Percentiles rank a stretch among this genome's conserved stretches.
Conservation (phyloP, 805 yeast genomes). For the Pichia cephalocereana region DNA sequence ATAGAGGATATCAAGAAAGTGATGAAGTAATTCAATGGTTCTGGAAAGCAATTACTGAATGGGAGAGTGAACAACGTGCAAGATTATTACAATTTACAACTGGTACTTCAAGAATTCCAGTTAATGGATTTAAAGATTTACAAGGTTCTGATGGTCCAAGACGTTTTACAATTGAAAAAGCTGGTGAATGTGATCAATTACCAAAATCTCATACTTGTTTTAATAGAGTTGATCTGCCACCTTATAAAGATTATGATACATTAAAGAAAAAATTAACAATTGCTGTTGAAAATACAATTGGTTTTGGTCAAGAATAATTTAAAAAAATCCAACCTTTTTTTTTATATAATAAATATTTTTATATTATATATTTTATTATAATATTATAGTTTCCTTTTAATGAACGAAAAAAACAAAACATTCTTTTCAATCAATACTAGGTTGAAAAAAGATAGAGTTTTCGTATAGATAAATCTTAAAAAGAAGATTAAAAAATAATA, state of each 20-base stretch:
- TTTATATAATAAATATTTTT: background rate
- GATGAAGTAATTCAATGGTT: constrained; percentile 98
- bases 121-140: constrained; percentile 95
- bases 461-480: too few relatives aligned
- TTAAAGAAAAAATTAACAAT: constrained; percentile 83
- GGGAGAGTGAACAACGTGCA: constrained; percentile 97
- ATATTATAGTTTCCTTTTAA: too few relatives aligned
- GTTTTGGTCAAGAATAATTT: constrained; percentile 88
- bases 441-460: too few relatives aligned
- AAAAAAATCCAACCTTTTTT: background rate
- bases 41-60: constrained; percentile 87
- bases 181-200: constrained; percentile 86
- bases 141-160: constrained; percentile 99
- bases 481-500: constrained; percentile 10
- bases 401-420: too few relatives aligned
- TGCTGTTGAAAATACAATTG: constrained; percentile 98
- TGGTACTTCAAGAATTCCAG: constrained; percentile 98
- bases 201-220: constrained; percentile 99
- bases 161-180: constrained; percentile 96
- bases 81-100: constrained; percentile 94
- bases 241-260: constrained; percentile 74
- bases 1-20: constrained; percentile 93
- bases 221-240: constrained; percentile 97
- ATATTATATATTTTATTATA: background rate
- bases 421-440: background rate